Conservation (phyloP, 2,329 filamentous ascomycete species). For the Chrysoporthe puriensis region DNA sequence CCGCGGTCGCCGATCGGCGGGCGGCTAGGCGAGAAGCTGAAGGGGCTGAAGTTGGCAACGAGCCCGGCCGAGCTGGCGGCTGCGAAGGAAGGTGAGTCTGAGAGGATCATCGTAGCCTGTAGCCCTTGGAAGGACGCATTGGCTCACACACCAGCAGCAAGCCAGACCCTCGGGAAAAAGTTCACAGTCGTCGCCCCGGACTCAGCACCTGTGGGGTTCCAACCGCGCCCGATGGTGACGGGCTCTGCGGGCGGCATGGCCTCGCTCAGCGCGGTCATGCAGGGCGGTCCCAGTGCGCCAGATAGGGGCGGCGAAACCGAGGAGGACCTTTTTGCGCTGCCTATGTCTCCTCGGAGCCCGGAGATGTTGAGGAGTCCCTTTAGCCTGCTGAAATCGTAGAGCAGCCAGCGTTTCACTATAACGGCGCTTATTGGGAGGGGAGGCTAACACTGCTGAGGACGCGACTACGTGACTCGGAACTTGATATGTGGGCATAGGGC, state of each 20-base stretch:
- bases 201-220: conserved; percentile 59
- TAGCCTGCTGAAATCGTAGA: conserved; percentile 47
- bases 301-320: conserved; percentile 57
- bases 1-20: conserved; percentile 67
- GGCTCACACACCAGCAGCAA: conserved; percentile 37
- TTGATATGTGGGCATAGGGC: conserved; percentile 1
- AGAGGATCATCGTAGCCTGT: background rate
- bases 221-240: conserved; percentile 39
- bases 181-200: conserved; percentile 38
- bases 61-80: conserved; percentile 66
- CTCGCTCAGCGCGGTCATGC: conserved; percentile 47
- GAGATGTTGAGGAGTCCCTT: conserved; percentile 88
- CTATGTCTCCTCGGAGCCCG: conserved; percentile 82
- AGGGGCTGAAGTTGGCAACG: conserved; percentile 77
- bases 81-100: conserved; percentile 53
- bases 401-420: background rate
- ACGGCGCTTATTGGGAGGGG: background rate
- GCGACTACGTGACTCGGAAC: background rate
- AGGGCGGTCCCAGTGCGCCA: conserved; percentile 38
- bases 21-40: conserved; percentile 77
- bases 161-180: conserved; percentile 17
- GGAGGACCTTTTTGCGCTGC: conserved; percentile 85
- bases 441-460: too few relatives aligned
- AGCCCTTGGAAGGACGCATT: conserved; percentile 14
- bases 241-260: conserved; percentile 36